Percentiles rank a stretch among this genome's conserved stretches.
Evolutionary conservation across 2,329 filamentous ascomycete genomes (phyloP).

Genomic region (Westerdykella aurantiaca): DNA sequence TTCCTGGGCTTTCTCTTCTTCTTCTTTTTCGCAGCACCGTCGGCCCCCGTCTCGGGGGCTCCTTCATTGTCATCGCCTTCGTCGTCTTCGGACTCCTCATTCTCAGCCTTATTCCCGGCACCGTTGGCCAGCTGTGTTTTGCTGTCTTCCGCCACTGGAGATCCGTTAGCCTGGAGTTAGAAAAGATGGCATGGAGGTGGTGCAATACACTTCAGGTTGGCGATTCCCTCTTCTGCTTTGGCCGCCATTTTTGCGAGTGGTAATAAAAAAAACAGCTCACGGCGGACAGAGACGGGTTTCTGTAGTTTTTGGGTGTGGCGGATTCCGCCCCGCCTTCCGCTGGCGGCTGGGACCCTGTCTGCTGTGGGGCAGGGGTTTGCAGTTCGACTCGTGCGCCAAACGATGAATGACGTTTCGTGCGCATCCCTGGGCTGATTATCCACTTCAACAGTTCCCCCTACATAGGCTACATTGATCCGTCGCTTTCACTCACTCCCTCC

Average conservation of each 20-base stretch:
- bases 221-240: constrained; percentile 32
- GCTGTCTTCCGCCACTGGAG: constrained; percentile 34
- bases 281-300: not conserved
- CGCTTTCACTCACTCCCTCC: too few species aligned
- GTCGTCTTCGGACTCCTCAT: constrained; percentile 51
- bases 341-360: too few species aligned
- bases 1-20: constrained; percentile 76
- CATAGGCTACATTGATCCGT: too few species aligned
- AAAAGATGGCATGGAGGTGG: not conserved
- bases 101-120: constrained; percentile 27
- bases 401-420: too few species aligned
- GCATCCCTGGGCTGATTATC: too few species aligned
- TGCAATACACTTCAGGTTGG: constrained; percentile 34
- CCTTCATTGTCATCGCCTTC: constrained; percentile 47
- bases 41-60: constrained; percentile 34
- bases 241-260: constrained; percentile 28
- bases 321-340: too few species aligned
- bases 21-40: constrained; percentile 60
- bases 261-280: constrained; percentile 7
- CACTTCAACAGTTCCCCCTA: too few species aligned
- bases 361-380: too few species aligned
- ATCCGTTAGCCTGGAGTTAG: not conserved
- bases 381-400: too few species aligned
- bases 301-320: too few species aligned
- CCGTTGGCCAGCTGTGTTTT: constrained; percentile 25